Evolutionary conservation across 805 yeast species (phyloP).

Genomic region (Limtongia smithiae): DNA sequence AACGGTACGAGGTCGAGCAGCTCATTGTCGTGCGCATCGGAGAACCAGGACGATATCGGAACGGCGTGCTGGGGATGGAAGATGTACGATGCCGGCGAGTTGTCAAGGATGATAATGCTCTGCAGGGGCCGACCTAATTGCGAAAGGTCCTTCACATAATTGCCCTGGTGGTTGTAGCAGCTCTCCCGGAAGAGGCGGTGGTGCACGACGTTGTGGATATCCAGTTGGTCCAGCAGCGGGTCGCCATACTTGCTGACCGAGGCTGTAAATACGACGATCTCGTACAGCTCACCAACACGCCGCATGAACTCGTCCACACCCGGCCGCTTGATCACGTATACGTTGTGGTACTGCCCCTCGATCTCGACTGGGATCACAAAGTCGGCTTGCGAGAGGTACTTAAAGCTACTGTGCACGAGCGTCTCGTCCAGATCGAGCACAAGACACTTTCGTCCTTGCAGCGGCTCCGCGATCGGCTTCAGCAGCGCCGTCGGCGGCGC

Average conservation of each 20-base stretch:
- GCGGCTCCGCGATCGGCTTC: conserved; percentile 48
- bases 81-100: conserved; percentile 96
- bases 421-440: conserved; percentile 94
- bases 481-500: conserved; percentile 41
- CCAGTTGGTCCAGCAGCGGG: conserved; percentile 86
- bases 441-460: conserved; percentile 72
- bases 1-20: conserved; percentile 86
- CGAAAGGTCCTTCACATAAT: conserved; percentile 87
- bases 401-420: conserved; percentile 90
- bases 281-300: conserved; percentile 80
- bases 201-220: conserved; percentile 68
- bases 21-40: conserved; percentile 96
- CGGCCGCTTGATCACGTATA: conserved; percentile 94
- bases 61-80: conserved; percentile 98
- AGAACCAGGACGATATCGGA: conserved; percentile 97
- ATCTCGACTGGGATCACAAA: conserved; percentile 97
- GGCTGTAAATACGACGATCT: conserved; percentile 96
- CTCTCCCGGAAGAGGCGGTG: conserved; percentile 93
- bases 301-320: conserved; percentile 92
- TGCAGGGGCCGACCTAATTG: conserved; percentile 89
- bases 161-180: conserved; percentile 90
- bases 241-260: conserved; percentile 94
- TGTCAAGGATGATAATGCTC: conserved; percentile 86
- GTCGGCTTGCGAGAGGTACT: conserved; percentile 86
- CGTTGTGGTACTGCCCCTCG: conserved; percentile 87